Conservation (phyloP, 352 stramenopile species). For the Phytophthora syringae region DNA sequence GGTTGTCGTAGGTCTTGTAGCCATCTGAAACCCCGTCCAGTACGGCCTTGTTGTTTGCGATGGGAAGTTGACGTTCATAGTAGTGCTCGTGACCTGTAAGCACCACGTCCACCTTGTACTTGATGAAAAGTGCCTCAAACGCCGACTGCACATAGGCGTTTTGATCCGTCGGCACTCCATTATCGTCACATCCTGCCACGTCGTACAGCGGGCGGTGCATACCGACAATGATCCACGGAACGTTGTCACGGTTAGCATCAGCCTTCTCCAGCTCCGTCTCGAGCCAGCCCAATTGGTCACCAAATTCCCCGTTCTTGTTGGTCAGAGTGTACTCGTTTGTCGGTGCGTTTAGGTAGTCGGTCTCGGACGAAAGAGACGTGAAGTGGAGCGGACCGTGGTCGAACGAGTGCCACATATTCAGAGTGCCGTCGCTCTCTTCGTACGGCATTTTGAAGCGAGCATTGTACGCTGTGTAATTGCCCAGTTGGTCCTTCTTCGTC, state of each 20-base stretch:
- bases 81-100: slow-evolving; percentile 48
- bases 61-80: slow-evolving; percentile 52
- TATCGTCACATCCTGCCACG: slow-evolving; percentile 25
- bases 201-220: slow-evolving; percentile 63
- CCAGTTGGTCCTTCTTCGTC: slow-evolving; percentile 30
- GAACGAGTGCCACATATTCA: slow-evolving; percentile 56
- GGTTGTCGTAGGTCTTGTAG: slow-evolving; percentile 41
- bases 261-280: slow-evolving; percentile 49
- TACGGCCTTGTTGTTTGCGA: slow-evolving; percentile 33
- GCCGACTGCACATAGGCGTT: slow-evolving; percentile 40
- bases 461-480: slow-evolving; percentile 68
- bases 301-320: slow-evolving; percentile 40
- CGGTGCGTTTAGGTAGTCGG: slow-evolving; percentile 42
- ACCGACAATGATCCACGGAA: slow-evolving; percentile 55
- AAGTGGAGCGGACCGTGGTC: slow-evolving; percentile 62
- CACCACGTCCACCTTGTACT: slow-evolving; percentile 59
- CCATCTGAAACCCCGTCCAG: slow-evolving; percentile 47
- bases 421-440: slow-evolving; percentile 31
- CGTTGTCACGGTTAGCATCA: slow-evolving; percentile 39
- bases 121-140: slow-evolving; percentile 57
- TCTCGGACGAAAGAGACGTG: slow-evolving; percentile 73
- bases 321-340: slow-evolving; percentile 40
- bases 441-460: slow-evolving; percentile 42
- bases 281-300: slow-evolving; percentile 53
- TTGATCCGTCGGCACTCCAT: slow-evolving; percentile 13